These are phyloP conservation scores for Zelopaecilomyces penicillatus DNA, from an alignment of 2,329 filamentous ascomycete genomes.

Conservation along the genomic window DNA sequence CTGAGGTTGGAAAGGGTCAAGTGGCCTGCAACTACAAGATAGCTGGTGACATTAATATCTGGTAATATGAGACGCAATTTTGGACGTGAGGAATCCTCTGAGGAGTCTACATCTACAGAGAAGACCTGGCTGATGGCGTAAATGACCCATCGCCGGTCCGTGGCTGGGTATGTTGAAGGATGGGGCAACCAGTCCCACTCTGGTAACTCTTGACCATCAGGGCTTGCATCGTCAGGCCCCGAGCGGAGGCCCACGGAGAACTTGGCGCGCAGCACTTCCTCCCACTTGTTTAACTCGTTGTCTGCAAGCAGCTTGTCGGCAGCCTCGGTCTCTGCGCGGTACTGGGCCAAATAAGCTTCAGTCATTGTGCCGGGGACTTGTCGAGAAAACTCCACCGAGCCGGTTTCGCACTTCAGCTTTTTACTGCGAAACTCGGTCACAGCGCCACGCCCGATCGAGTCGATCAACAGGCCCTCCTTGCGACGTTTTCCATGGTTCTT, in stretches of 20 bases:
- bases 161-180: slow-evolving; percentile 39
- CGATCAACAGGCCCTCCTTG: slow-evolving; percentile 58
- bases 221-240: slow-evolving; percentile 11
- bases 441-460: slow-evolving; percentile 62
- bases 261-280: slow-evolving; percentile 39
- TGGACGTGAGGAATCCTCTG: slow-evolving; percentile 26
- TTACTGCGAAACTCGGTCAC: slow-evolving; percentile 29
- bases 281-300: slow-evolving; percentile 40
- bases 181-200: slow-evolving; percentile 45
- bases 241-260: slow-evolving; percentile 35
- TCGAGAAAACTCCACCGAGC: slow-evolving; percentile 25
- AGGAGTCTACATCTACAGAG: slow-evolving; percentile 37
- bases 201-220: slow-evolving; percentile 21
- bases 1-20: slow-evolving; percentile 51
- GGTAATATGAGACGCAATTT: slow-evolving; percentile 32
- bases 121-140: slow-evolving; percentile 56
- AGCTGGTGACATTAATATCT: slow-evolving; percentile 47
- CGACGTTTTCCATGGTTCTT: slow-evolving; percentile 46
- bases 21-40: slow-evolving; percentile 52
- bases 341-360: slow-evolving; percentile 39
- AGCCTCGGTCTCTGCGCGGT: slow-evolving; percentile 33
- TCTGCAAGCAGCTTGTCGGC: slow-evolving; percentile 41
- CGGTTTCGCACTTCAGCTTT: slow-evolving; percentile 21
- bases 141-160: slow-evolving; percentile 58
- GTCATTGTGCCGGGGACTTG: slow-evolving; percentile 42